Conservation (phyloP, 2,329 filamentous ascomycete genomes). For the Colletotrichum sublineola region DNA sequence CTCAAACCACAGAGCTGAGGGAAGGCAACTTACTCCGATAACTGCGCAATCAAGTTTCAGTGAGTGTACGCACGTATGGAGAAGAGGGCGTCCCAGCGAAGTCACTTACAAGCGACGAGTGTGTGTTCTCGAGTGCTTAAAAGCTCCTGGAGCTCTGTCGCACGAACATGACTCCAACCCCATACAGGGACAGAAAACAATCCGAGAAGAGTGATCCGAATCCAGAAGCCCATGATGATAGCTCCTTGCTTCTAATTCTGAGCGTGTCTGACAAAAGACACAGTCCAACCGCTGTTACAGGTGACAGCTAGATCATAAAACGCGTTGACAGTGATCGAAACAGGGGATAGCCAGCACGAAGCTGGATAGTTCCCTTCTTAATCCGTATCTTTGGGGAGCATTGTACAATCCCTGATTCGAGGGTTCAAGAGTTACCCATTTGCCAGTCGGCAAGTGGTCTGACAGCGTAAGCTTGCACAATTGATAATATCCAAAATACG, state of each 20-base stretch:
- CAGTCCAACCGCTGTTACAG: background rate
- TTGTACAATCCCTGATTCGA: too few relatives aligned
- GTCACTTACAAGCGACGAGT: slow-evolving; percentile 51
- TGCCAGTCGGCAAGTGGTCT: background rate
- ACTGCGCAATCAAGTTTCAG: background rate
- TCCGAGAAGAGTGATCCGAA: background rate
- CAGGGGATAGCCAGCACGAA: too few relatives aligned
- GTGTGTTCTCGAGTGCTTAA: slow-evolving; percentile 44
- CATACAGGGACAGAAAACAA: background rate
- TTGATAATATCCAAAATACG: background rate
- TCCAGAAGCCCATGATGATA: background rate
- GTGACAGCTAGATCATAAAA: background rate
- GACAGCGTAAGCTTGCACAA: too few relatives aligned
- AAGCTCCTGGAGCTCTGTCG: slow-evolving; percentile 22
- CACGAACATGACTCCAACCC: slow-evolving; percentile 23
- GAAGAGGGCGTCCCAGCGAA: too few relatives aligned
- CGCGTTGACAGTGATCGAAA: background rate
- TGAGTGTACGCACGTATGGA: too few relatives aligned
- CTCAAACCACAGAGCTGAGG: background rate
- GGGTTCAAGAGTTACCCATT: background rate
- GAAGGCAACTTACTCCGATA: slow-evolving; percentile 4
- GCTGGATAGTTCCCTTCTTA: background rate
- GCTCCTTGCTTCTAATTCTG: background rate
- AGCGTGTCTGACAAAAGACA: background rate
- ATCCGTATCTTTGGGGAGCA: background rate